Percentiles rank a stretch among this genome's conserved stretches.
phyloP scores from a whole-genome alignment of 148 eudicot genomes.

The Vaccinium darrowii region DNA sequence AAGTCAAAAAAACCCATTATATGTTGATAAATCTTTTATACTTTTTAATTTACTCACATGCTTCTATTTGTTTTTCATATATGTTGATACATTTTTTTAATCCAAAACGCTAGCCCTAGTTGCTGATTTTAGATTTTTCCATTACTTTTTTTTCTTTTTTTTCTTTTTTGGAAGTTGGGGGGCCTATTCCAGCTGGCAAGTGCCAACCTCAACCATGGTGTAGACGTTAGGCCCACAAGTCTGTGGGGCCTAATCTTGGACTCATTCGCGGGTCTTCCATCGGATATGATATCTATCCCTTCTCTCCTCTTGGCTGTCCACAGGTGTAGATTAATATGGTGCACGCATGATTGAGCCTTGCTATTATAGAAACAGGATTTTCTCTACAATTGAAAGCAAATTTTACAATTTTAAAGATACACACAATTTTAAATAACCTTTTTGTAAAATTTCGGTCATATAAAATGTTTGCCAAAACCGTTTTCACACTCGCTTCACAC shows the following conservation, averaged over 20 bases:
- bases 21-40: too few species aligned
- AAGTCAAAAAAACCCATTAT: too few species aligned
- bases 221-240: background rate
- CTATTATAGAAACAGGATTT: background rate
- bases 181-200: background rate
- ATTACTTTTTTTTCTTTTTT: too few species aligned
- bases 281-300: background rate
- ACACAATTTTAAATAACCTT: too few species aligned
- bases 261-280: background rate
- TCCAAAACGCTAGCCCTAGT: too few species aligned
- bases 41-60: too few species aligned
- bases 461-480: background rate
- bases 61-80: too few species aligned
- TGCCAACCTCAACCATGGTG: background rate
- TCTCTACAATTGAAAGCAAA: background rate
- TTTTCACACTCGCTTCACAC: background rate
- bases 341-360: background rate
- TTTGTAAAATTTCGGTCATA: background rate
- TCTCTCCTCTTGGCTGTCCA: background rate
- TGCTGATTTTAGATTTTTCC: too few species aligned
- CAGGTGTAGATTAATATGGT: background rate
- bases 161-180: background rate
- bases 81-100: too few species aligned
- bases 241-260: background rate
- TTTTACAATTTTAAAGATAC: too few species aligned